Percentiles rank a stretch among this genome's conserved stretches.
These are phyloP conservation scores for Exidia glandulosa DNA, from an alignment of 768 basidiomycete species.

Conservation along the genomic window DNA sequence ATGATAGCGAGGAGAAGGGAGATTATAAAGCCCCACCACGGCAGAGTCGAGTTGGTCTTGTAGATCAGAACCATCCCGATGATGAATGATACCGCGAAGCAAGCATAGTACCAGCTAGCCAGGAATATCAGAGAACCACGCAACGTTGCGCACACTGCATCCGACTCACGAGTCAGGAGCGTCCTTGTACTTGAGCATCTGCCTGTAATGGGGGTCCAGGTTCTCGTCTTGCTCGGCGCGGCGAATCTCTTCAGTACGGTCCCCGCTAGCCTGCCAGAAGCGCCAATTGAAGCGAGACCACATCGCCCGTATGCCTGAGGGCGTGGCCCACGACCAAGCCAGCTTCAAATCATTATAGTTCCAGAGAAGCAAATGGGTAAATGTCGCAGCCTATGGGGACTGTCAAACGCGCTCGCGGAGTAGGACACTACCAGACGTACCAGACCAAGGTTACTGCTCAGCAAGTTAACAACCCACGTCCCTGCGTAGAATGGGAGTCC, in stretches of 20 bases:
- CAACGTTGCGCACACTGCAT: constrained; percentile 14
- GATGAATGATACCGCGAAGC: constrained; percentile 32
- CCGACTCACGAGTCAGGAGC: constrained; percentile 4
- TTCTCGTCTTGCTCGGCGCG: constrained; percentile 21
- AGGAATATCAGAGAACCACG: constrained; percentile 31
- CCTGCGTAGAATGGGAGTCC: constrained; percentile 34
- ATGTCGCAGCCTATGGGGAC: constrained; percentile 25
- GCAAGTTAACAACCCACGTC: constrained; percentile 36
- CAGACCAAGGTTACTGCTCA: constrained; percentile 35
- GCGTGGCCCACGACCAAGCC: constrained; percentile 37
- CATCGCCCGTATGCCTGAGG: constrained; percentile 23
- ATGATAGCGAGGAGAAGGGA: constrained; percentile 39
- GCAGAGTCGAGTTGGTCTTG: constrained; percentile 39
- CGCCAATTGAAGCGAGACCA: constrained; percentile 27
- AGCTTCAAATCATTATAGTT: constrained; percentile 37
- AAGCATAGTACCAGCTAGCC: constrained; percentile 39
- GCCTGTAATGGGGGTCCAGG: constrained; percentile 42
- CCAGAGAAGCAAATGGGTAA: constrained; percentile 41
- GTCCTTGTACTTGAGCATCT: constrained; percentile 33
- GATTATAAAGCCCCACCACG: constrained; percentile 50
- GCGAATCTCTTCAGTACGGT: not conserved
- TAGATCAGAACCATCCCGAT: constrained; percentile 47
- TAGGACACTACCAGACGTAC: not conserved
- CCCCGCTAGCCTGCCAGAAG: constrained; percentile 30
- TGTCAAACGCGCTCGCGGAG: not conserved